Percentiles rank a stretch among this genome's conserved stretches.
phyloP scores from a whole-genome alignment of 257 asterid genomes.

The Capsicum rhomboideum region DNA sequence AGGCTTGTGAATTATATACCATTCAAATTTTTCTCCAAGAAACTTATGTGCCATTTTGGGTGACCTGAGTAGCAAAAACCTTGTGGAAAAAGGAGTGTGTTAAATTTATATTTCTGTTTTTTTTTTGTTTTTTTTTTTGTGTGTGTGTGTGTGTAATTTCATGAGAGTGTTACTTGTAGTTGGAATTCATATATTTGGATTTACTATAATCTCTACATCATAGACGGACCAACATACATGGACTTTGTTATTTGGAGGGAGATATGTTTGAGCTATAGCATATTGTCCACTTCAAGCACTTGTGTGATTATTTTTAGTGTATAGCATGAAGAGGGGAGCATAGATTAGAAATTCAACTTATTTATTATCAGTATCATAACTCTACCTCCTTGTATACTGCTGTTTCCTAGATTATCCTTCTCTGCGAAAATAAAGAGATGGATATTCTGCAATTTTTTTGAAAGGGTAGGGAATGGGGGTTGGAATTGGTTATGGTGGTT shows the following conservation, averaged over 20 bases:
- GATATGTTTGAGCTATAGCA: background rate
- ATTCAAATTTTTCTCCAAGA: background rate
- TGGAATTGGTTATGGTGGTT: background rate
- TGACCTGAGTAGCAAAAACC: background rate
- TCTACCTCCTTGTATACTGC: background rate
- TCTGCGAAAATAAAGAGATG: background rate
- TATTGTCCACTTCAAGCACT: background rate
- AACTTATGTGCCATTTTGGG: background rate
- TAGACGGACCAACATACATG: background rate
- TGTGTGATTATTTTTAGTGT: background rate
- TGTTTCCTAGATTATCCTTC: background rate
- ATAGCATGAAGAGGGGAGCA: background rate
- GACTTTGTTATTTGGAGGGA: background rate
- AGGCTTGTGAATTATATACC: background rate
- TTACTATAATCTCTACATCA: background rate
- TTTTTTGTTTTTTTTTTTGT: background rate
- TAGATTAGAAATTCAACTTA: background rate
- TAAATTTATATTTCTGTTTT: background rate
- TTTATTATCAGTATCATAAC: background rate
- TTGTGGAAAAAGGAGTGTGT: background rate
- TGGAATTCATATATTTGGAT: background rate
- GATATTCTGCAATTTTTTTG: background rate
- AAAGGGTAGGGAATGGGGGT: background rate
- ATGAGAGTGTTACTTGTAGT: background rate
- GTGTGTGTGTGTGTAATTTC: background rate